Conservation (phyloP, 208 protist genomes). For the Leishmania mexicana region DNA sequence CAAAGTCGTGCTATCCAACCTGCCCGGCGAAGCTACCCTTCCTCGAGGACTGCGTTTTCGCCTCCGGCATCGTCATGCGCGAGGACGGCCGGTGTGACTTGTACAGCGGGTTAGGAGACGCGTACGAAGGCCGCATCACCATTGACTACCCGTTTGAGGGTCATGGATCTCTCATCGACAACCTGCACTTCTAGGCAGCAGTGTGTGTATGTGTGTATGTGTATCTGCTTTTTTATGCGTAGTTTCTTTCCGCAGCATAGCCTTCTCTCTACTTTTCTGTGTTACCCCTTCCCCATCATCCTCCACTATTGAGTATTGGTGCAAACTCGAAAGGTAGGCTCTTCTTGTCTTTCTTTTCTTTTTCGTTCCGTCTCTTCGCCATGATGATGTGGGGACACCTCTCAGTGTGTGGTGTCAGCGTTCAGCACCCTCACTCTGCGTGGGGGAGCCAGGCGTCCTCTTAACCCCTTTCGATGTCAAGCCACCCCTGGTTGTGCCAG, state of each 20-base stretch:
- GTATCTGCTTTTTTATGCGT: background rate
- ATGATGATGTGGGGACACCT: background rate
- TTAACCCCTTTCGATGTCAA: background rate
- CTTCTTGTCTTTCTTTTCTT: background rate
- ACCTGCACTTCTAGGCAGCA: slow-evolving; percentile 33
- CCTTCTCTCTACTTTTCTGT: background rate
- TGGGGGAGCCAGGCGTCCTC: background rate
- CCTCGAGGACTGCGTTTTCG: slow-evolving; percentile 52
- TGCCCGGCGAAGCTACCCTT: slow-evolving; percentile 30
- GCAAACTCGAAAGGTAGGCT: background rate
- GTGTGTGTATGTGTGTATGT: background rate
- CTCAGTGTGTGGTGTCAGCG: background rate
- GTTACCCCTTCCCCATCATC: background rate
- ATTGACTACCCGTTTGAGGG: slow-evolving; percentile 68
- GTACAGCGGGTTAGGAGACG: slow-evolving; percentile 54
- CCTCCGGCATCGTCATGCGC: slow-evolving; percentile 59
- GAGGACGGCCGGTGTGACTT: slow-evolving; percentile 53
- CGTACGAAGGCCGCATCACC: slow-evolving; percentile 38
- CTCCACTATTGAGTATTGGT: background rate
- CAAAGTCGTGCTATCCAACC: slow-evolving; percentile 36
- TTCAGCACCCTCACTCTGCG: background rate
- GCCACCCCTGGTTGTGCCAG: background rate
- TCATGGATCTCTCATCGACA: slow-evolving; percentile 50
- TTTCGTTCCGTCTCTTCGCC: background rate
- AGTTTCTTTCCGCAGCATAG: background rate